Evolutionary conservation across 495 filamentous ascomycete species (phyloP).

Genomic region (Geoglossum glabrum): DNA sequence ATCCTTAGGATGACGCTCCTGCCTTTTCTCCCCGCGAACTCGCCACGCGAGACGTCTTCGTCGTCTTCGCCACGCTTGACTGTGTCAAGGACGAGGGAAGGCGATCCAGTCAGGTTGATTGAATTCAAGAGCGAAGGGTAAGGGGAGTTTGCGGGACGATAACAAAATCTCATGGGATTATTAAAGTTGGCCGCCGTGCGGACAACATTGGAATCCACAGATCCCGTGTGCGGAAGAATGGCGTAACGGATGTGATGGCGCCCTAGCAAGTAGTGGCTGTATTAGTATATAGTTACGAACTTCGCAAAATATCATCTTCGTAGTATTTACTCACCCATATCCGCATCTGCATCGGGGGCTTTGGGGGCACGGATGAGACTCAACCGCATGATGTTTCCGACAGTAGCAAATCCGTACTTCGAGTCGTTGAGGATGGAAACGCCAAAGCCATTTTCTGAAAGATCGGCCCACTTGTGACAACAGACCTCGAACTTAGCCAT

Average conservation of each 20-base stretch:
- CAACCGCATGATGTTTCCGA: conserved; percentile 79
- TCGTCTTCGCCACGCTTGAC: conserved; percentile 93
- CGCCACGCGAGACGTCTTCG: conserved; percentile 58
- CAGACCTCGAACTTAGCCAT: conserved; percentile 99
- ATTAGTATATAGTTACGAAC: not conserved
- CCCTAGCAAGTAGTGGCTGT: conserved; percentile 13
- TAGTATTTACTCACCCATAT: conserved; percentile 44
- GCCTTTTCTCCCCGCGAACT: conserved; percentile 47
- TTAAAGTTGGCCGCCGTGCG: conserved; percentile 82
- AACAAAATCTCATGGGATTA: conserved; percentile 34
- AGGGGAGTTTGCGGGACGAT: conserved; percentile 9
- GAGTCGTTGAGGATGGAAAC: conserved; percentile 88
- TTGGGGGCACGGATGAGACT: conserved; percentile 83
- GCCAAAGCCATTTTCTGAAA: conserved; percentile 80
- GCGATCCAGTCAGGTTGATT: conserved; percentile 30
- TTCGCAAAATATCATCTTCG: not conserved
- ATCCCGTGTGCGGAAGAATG: conserved; percentile 66
- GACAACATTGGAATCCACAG: conserved; percentile 49
- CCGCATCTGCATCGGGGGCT: conserved; percentile 84
- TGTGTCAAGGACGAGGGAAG: conserved; percentile 54
- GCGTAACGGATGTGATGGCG: conserved; percentile 76
- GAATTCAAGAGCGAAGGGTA: conserved; percentile 14
- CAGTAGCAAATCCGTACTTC: conserved; percentile 91
- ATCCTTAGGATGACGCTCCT: conserved; percentile 62
- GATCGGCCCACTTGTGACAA: conserved; percentile 93